Conservation (phyloP, 2,329 filamentous ascomycete species). For the Aspergillus bombycis region DNA sequence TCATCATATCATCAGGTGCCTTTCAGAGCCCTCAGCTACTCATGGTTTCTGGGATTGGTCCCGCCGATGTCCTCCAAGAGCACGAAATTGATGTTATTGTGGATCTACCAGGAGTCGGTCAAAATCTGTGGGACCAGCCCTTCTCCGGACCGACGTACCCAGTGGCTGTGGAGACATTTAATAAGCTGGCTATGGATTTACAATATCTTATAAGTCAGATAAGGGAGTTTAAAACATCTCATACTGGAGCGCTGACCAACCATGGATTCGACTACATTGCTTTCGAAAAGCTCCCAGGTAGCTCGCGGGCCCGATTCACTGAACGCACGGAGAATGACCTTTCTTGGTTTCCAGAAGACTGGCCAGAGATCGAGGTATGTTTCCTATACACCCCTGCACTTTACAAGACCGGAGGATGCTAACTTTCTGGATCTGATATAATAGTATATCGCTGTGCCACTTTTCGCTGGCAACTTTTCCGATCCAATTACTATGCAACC, state of each 20-base stretch:
- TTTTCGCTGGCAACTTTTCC: conserved; percentile 33
- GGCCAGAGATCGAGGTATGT: conserved; percentile 43
- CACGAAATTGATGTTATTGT: conserved; percentile 31
- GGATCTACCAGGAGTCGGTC: conserved; percentile 39
- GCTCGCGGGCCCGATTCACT: conserved; percentile 24
- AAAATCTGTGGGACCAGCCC: conserved; percentile 41
- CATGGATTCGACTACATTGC: conserved; percentile 33
- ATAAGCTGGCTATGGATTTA: conserved; percentile 19
- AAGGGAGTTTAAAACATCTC: conserved; percentile 19
- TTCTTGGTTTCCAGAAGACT: conserved; percentile 37
- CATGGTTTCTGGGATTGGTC: conserved; percentile 56
- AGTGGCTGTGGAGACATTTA: conserved; percentile 30
- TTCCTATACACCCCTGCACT: background rate
- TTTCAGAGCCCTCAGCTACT: conserved; percentile 60
- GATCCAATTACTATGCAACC: conserved; percentile 28
- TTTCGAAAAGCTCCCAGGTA: conserved; percentile 37
- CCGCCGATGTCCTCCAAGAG: conserved; percentile 28
- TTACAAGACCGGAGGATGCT: background rate
- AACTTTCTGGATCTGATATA: background rate
- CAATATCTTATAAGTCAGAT: conserved; percentile 21
- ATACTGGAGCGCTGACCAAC: conserved; percentile 31
- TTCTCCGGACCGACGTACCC: conserved; percentile 34
- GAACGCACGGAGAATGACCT: conserved; percentile 23
- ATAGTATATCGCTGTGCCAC: conserved; percentile 33
- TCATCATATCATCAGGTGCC: conserved; percentile 54